Evolutionary conservation across 768 basidiomycete genomes (phyloP), one percentile per base, ranked within the genome.

Genomic region (Russula brevipes): DNA sequence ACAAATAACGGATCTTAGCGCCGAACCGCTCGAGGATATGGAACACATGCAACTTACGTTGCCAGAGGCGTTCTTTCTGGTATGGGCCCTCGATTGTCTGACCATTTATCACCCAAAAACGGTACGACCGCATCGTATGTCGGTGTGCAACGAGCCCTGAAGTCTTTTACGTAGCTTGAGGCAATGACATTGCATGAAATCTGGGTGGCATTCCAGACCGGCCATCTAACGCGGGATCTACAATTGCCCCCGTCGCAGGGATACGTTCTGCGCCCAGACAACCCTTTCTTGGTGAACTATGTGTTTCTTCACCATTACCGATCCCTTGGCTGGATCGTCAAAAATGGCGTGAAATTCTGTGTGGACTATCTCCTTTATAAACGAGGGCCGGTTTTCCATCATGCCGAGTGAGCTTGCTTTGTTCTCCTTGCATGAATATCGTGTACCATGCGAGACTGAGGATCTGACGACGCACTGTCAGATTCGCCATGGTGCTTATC

Each of bases 321-420:
- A 16, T 94, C 94, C 4, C 81, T 98, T 8, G 97, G 97, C 31
- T 99, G 96, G 97, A 91, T 98, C 19, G 87, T 97, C 66, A 93
- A 94, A 74, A 85, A 86, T 35, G 97, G 97, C 1, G 86, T 97
- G 79, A 99, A 99, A 74, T 99, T 99, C 75, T 98, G 95, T 69
- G 89, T 89, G 44, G 97, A 99, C 70, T 94, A 89, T 76, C 82
- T 99, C 10, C 76, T 98, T 33, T 99, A 99, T 74, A 94, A 92
- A 69, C 84, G 91, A 12, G 97, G 97, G 0, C 94, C 96, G 2
- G 91, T 96, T 1, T 98, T 98, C 73, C 78, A 87, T 5, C 97
- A 99, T 73, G 95, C 97, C 10, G 95, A 98, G 94, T 98, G 72
- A 69, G 90, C n/a, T 39, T 10, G 12, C 8, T 46, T 51, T 17